phyloP scores from a whole-genome alignment of 179 eudicot species.

The Patellifolia procumbens region DNA sequence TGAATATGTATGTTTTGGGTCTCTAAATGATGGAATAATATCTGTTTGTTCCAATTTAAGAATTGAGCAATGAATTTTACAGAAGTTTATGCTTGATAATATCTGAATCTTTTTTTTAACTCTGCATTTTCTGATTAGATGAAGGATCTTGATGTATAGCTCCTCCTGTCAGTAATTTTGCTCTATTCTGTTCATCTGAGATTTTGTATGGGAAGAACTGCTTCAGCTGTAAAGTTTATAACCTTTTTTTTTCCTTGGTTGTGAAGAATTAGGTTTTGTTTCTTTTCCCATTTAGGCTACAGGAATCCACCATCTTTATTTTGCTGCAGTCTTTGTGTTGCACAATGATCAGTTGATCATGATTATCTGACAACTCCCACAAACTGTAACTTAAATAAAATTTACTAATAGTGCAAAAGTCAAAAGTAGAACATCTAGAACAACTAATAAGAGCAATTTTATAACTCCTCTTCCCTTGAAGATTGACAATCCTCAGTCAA shows the following conservation, averaged over 20 bases:
- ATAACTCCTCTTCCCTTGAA: too few relatives aligned
- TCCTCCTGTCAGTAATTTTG: neutral
- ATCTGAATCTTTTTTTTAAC: too few relatives aligned
- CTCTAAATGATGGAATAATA: constrained; percentile 27
- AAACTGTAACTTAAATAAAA: neutral
- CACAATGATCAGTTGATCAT: neutral
- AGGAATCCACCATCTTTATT: neutral
- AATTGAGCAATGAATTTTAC: neutral
- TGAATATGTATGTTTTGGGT: constrained; percentile 30
- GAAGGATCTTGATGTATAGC: neutral
- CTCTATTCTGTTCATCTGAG: too few relatives aligned
- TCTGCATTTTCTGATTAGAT: neutral
- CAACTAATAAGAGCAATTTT: too few relatives aligned
- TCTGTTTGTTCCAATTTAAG: neutral
- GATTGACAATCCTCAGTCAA: neutral
- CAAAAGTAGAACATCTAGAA: too few relatives aligned
- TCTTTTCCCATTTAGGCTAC: neutral
- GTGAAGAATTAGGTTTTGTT: neutral
- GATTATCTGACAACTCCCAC: neutral
- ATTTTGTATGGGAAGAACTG: neutral
- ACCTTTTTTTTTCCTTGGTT: neutral
- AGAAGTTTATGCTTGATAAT: neutral
- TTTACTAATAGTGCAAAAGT: too few relatives aligned
- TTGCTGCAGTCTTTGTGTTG: neutral
- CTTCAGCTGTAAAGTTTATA: neutral